Evolutionary conservation across 176 grass and related monocot genomes (phyloP).

Genomic region (Melocanna baccifera): DNA sequence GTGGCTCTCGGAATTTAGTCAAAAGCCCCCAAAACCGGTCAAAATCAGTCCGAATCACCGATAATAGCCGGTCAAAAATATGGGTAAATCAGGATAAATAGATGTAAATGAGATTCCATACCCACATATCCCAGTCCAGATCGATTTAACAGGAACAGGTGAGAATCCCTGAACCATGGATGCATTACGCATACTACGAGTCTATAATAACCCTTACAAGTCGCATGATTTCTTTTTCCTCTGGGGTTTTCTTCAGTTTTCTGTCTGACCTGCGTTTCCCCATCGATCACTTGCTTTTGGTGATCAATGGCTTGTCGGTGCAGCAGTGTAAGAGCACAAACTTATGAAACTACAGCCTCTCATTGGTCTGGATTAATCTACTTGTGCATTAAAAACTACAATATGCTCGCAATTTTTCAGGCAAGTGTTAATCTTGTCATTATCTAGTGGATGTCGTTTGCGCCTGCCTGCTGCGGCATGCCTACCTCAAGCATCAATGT

Average conservation of each 20-base stretch:
- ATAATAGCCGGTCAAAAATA: too few species aligned
- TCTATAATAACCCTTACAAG: neutral
- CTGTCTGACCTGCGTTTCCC: neutral
- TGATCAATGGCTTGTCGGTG: neutral
- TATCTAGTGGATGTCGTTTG: neutral
- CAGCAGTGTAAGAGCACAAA: neutral
- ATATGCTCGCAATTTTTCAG: neutral
- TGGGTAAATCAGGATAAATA: too few species aligned
- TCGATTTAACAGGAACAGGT: too few species aligned
- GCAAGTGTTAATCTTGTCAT: neutral
- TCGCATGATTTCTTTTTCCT: neutral
- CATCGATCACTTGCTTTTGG: neutral
- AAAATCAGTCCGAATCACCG: too few species aligned
- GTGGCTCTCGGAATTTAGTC: too few species aligned
- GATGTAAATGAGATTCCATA: too few species aligned
- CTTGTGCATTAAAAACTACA: neutral
- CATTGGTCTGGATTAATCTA: neutral
- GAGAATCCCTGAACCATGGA: too few species aligned
- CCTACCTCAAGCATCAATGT: neutral
- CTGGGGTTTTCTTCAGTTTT: neutral
- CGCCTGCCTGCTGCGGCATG: neutral
- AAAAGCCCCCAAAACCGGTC: too few species aligned
- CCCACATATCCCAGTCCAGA: too few species aligned
- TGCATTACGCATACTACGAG: neutral
- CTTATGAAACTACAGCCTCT: neutral